Evolutionary conservation across 345 rosid genomes (phyloP).

Genomic region (Eucalyptus erythrocorys): DNA sequence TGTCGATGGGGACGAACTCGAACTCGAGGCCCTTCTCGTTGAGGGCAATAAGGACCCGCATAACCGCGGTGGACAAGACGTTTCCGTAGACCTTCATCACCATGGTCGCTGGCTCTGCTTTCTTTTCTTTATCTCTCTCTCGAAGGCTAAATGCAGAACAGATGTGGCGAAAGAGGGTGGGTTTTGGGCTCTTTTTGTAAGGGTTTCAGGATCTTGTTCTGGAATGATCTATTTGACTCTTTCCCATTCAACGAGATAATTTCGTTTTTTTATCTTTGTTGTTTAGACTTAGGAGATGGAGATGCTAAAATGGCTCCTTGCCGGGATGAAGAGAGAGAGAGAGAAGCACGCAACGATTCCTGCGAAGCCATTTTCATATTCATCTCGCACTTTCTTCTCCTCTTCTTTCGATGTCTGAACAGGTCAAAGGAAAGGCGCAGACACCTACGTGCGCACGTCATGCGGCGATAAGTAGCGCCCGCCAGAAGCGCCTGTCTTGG

Average conservation of each 20-base stretch:
- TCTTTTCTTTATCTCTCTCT: no score
- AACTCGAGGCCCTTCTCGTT: constrained; percentile 16
- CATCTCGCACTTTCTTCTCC: background rate
- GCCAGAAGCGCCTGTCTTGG: background rate
- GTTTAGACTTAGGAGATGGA: background rate
- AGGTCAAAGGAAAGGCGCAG: background rate
- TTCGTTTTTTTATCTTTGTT: no score
- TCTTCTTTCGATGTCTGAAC: background rate
- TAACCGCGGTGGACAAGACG: constrained; percentile 1
- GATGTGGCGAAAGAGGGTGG: no score
- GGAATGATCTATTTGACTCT: no score
- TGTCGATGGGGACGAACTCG: constrained; percentile 7
- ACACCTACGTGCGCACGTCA: background rate
- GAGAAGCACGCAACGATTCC: background rate
- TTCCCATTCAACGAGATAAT: no score
- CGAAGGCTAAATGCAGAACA: no score
- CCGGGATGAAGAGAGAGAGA: background rate
- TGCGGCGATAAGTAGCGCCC: background rate
- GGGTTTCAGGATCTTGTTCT: no score
- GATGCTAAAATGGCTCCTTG: background rate
- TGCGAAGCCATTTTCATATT: background rate
- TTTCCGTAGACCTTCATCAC: constrained; percentile 9
- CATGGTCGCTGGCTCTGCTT: background rate
- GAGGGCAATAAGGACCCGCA: constrained; percentile 7
- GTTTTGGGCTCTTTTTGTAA: no score